A percentile compares a stretch with the other conserved stretches of the same genome.
These are phyloP conservation scores for Ceratobasidium sp. DNA, from an alignment of 1,284 basidiomycete genomes.

Conservation along the genomic window DNA sequence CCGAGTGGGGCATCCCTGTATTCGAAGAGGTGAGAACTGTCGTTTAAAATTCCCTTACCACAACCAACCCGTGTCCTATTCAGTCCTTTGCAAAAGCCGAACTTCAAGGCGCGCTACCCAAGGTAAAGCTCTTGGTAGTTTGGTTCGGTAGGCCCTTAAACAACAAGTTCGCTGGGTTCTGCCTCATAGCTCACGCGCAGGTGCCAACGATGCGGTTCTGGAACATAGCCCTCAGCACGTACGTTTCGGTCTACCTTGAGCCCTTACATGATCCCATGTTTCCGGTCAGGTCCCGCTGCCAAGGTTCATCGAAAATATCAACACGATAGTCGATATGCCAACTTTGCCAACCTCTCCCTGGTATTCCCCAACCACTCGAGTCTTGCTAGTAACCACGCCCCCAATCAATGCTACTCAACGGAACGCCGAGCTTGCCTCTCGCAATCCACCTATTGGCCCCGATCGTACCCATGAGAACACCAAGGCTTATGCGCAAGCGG, in stretches of 20 bases:
- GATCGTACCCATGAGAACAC: constrained; percentile 73
- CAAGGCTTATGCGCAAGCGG: constrained; percentile 74
- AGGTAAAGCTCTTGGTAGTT: constrained; percentile 77
- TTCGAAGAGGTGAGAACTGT: constrained; percentile 71
- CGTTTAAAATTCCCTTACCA: neutral
- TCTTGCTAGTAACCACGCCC: constrained; percentile 86
- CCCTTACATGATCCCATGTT: constrained; percentile 37
- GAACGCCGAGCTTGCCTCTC: constrained; percentile 39
- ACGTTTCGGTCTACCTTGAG: neutral
- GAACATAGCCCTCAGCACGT: constrained; percentile 55
- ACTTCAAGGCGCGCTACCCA: constrained; percentile 64
- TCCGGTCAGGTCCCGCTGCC: constrained; percentile 74
- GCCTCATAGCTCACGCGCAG: constrained; percentile 46
- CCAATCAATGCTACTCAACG: constrained; percentile 71
- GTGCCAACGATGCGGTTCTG: constrained; percentile 81
- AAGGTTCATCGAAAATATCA: constrained; percentile 74
- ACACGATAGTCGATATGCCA: constrained; percentile 69
- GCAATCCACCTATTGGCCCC: constrained; percentile 43
- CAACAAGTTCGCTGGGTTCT: neutral
- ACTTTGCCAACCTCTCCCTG: constrained; percentile 68
- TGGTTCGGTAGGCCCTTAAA: constrained; percentile 74
- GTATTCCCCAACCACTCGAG: constrained; percentile 77
- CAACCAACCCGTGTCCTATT: neutral
- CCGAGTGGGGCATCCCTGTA: constrained; percentile 82
- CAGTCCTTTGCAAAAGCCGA: constrained; percentile 62